Conservation (phyloP, 2,329 filamentous ascomycete species). For the Fusarium sp. region DNA sequence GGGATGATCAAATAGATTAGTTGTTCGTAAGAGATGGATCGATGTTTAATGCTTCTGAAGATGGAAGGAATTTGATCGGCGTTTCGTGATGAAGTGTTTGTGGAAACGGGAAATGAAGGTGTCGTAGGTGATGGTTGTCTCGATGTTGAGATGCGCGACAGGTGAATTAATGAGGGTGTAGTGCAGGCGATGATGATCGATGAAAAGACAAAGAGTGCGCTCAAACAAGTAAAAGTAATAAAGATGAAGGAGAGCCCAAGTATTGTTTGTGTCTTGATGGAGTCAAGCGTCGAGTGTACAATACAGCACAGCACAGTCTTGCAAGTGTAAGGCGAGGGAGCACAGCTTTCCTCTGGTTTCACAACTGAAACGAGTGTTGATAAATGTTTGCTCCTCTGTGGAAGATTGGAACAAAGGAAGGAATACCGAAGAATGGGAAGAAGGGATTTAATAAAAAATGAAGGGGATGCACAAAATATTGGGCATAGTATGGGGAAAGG, state of each 20-base stretch:
- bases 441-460: slow-evolving; percentile 15
- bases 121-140: slow-evolving; percentile 5
- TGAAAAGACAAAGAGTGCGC: neutral
- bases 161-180: neutral
- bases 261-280: slow-evolving; percentile 6
- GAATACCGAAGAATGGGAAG: neutral
- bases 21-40: neutral
- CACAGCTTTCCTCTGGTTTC: slow-evolving; percentile 39
- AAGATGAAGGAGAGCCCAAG: slow-evolving; percentile 10
- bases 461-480: slow-evolving; percentile 28
- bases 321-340: slow-evolving; percentile 31
- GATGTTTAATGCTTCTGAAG: neutral
- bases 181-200: neutral
- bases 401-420: neutral
- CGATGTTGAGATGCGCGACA: slow-evolving; percentile 5
- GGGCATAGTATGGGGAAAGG: slow-evolving; percentile 12
- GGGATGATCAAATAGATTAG: slow-evolving; percentile 3
- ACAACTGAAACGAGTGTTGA: slow-evolving; percentile 36
- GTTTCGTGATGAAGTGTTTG: slow-evolving; percentile 2
- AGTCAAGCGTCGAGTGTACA: neutral
- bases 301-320: neutral
- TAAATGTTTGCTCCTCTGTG: slow-evolving; percentile 24
- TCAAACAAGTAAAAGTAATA: neutral
- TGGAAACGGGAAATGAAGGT: slow-evolving; percentile 13
- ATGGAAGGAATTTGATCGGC: slow-evolving; percentile 21